Percentiles rank a stretch among this genome's conserved stretches.
These are phyloP conservation scores for Pestalotiopsis sp. DNA, from an alignment of 2,329 filamentous ascomycete species.

Conservation along the genomic window DNA sequence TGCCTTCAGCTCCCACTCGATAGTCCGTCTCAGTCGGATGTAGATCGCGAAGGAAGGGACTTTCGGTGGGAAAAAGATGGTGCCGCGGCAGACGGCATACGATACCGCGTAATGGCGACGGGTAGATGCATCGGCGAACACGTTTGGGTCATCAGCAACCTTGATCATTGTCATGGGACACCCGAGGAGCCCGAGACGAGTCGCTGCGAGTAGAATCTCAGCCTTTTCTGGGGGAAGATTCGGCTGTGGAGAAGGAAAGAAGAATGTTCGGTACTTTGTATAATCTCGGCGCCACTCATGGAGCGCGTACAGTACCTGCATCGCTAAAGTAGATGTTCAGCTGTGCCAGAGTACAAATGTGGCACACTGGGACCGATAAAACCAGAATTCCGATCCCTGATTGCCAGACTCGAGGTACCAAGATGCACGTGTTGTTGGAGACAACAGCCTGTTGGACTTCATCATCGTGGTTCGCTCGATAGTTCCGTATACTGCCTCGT, in stretches of 20 bases:
- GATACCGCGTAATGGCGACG: background rate
- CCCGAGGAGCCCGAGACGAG: background rate
- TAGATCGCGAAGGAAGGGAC: background rate
- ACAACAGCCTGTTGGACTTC: background rate
- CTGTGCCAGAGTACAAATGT: background rate
- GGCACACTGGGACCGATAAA: background rate
- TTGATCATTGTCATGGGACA: background rate
- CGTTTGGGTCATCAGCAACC: background rate
- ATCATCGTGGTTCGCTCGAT: background rate
- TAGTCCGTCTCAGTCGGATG: background rate
- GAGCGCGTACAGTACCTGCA: background rate
- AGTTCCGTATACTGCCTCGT: background rate
- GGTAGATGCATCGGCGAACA: background rate
- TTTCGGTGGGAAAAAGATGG: background rate
- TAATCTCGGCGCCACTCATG: background rate
- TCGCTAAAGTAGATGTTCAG: background rate
- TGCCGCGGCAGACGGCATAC: background rate
- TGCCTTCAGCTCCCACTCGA: background rate
- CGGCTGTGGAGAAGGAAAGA: background rate
- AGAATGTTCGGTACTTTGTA: background rate
- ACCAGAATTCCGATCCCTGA: background rate
- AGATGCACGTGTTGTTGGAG: background rate
- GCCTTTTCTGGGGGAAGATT: background rate
- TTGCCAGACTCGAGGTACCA: background rate
- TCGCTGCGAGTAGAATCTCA: background rate